Evolutionary conservation across 371 early-diverging fungal species (phyloP), one percentile per base, ranked within the genome.

Genomic region (Coemansia sp.): DNA sequence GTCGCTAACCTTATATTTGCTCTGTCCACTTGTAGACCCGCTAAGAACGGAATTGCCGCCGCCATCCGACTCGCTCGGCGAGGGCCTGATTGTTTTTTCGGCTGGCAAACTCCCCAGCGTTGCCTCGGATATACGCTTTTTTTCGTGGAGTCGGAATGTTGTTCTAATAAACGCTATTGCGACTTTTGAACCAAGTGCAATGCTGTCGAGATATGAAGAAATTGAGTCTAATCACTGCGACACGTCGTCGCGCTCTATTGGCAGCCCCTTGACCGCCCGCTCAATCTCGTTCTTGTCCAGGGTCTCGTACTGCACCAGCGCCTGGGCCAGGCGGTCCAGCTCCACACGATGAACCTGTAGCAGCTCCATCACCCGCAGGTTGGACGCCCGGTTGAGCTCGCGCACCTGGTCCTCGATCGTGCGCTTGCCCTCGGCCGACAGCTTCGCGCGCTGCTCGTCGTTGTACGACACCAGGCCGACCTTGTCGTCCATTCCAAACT

Each of bases 401-500:
- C 87, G 85, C 53, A 96, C 87, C 76, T 97, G 97, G 2, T 75
- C 69, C 70, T 99, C 99, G 56, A 99, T 91, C 39, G 86, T 31
- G 26, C 81, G 79, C 76, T 89, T 90, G 8, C 92, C 94, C 35
- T 83, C 81, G 5, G 90, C 76, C 40, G 90, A 90, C 33, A 94
- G 74, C 10, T 83, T 65, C 10, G 82, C 83, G 80, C 83, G 86
- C 49, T 90, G 92, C 14, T 95, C 91, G 40, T 87, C 84, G 60
- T 75, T 47, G 59, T 72, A 79, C 11, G 81, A 72, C 51, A 88
- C 84, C 9, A 88, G 81, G 5, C 93, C 92, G 36, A 93, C 85
- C 72, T 88, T 90, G 1, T 95, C 94, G 66, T 88, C 90, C 99
- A 99, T 99, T 10, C 99, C 99, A 65, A 88, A 94, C 57, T 83